A percentile compares a stretch with the other conserved stretches of the same genome.
phyloP scores from a whole-genome alignment of 345 rosid genomes.

The Rhizophora apiculata region DNA sequence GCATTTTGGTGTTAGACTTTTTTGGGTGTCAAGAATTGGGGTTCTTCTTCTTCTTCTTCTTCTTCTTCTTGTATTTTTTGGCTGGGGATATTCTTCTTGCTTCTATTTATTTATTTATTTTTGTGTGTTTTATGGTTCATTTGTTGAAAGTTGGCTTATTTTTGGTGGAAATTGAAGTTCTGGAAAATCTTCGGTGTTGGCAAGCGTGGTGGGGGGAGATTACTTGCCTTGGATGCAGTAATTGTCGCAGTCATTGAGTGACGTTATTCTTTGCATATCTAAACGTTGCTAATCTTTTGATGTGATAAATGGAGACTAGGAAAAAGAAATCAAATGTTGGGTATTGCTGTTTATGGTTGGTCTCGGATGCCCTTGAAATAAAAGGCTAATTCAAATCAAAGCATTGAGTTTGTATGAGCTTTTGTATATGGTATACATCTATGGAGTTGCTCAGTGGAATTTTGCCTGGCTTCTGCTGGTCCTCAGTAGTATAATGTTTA shows the following conservation, averaged over 20 bases:
- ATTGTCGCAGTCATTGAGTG: constrained; percentile 1
- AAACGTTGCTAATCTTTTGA: background rate
- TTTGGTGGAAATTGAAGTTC: constrained; percentile 57
- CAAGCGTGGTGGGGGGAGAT: constrained; percentile 94
- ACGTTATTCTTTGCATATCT: background rate
- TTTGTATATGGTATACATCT: background rate
- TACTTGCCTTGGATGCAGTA: constrained; percentile 99
- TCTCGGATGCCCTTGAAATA: background rate
- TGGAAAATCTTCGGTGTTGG: constrained; percentile 93
- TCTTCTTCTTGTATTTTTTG: background rate
- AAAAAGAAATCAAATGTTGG: constrained; percentile 9
- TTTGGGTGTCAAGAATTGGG: background rate
- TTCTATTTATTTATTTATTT: too few species aligned
- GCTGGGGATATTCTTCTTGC: background rate
- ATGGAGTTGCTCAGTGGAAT: background rate
- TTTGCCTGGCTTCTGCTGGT: background rate
- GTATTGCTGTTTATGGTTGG: constrained; percentile 9
- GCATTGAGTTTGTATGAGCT: too few species aligned
- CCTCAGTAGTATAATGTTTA: background rate
- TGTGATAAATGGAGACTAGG: background rate
- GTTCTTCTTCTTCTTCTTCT: background rate
- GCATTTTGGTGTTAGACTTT: background rate
- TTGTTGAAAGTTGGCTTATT: background rate
- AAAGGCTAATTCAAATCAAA: background rate
- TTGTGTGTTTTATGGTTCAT: background rate